Evolutionary conservation across 1,139 yeast species (phyloP), one percentile per base, ranked within the genome.

Genomic region (Yamadazyma atmosphaerica): DNA sequence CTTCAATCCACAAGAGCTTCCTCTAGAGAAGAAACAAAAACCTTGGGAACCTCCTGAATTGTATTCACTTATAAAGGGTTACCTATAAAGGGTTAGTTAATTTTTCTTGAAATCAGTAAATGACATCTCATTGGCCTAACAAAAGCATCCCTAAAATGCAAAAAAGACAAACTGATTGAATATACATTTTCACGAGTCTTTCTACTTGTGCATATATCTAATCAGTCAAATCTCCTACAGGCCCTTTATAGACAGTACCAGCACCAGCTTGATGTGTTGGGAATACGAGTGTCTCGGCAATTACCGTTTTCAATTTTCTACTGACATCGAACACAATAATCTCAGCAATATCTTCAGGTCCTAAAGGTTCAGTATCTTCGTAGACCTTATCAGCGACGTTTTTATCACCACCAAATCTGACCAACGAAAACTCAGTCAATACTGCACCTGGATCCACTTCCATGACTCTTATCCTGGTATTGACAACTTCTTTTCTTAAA

Each of bases 181-280:
- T 32, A 33, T 33, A 35, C 13, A 19, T 22, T 19, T 30, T 19
- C 22, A 19, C n/a, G n/a, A n/a, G n/a, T n/a, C n/a, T n/a, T n/a
- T n/a, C n/a, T n/a, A n/a, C n/a, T n/a, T n/a, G n/a, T n/a, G 23
- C 16, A 30, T 33, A 33, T 14, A 21, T 26, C 14, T 28, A 28
- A 16, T 28, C 31, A 14, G 12, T 4, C 17, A 28, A 16, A 28
- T 40, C 42, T 25, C 43, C 52, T 26, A 49, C 41, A 17, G 52
- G 42, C 10, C 52, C 52, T 45, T 54, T 62, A 47, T 65, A 54
- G 29, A 63, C 45, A 52, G 81, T 86, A 42, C 72, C 64, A 17
- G 94, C 79, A 40, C 90, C 79, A 13, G 78, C 79, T 59, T 74
- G 80, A 52, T 73, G 69, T 36, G 69, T 65, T 13, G 78, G 74